Conservation (phyloP, 768 basidiomycete species). For the Tephrocybe sp. region DNA sequence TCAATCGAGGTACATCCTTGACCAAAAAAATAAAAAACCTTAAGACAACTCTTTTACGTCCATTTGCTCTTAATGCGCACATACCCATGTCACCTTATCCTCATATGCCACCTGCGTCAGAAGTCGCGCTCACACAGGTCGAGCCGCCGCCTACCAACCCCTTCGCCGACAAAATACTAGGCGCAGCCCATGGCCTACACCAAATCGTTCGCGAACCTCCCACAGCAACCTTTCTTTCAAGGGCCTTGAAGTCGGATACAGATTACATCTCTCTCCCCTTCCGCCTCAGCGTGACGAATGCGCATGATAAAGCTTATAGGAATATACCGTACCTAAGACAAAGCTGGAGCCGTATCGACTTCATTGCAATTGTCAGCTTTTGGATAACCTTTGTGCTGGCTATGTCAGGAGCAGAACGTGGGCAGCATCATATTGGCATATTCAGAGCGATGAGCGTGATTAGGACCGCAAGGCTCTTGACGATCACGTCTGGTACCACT, state of each 20-base stretch:
- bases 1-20: constrained; percentile 44
- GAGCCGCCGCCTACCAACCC: constrained; percentile 21
- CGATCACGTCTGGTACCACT: constrained; percentile 89
- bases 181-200: constrained; percentile 33
- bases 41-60: constrained; percentile 46
- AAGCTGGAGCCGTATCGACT: constrained; percentile 89
- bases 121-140: constrained; percentile 27
- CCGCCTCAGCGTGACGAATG: constrained; percentile 52
- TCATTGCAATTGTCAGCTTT: constrained; percentile 80
- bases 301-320: constrained; percentile 54
- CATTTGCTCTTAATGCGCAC: constrained; percentile 45
- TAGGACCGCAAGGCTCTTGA: constrained; percentile 75
- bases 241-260: constrained; percentile 42
- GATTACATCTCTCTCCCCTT: constrained; percentile 60
- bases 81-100: constrained; percentile 27
- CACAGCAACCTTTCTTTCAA: constrained; percentile 50
- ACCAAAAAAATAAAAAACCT: constrained; percentile 44
- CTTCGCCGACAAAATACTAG: constrained; percentile 32
- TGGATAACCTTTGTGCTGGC: constrained; percentile 84
- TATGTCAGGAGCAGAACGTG: constrained; percentile 62
- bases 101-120: constrained; percentile 14
- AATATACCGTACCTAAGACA: constrained; percentile 89
- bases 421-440: constrained; percentile 70
- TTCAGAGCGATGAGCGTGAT: constrained; percentile 89
- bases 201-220: constrained; percentile 40